Evolutionary conservation across 331 rosid species (phyloP).

Genomic region (Phaseolus coccineus): DNA sequence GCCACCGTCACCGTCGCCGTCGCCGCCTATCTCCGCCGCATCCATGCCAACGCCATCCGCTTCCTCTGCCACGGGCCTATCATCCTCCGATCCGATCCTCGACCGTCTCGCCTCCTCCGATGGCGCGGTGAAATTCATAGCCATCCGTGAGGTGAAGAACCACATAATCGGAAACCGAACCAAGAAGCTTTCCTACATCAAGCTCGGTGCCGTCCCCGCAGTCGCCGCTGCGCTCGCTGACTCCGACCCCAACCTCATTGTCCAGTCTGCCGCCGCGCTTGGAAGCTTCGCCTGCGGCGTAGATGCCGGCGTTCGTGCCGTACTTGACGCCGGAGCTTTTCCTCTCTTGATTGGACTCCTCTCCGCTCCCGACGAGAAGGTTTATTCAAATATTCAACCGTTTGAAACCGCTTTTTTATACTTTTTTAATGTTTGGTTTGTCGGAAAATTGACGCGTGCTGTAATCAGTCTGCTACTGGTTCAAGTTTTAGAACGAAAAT

Average conservation of each 20-base stretch:
- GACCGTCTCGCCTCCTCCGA: constrained; percentile 67
- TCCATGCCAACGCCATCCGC: constrained; percentile 56
- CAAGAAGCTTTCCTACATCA: constrained; percentile 78
- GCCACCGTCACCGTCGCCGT: constrained; percentile 36
- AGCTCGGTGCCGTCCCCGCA: constrained; percentile 78
- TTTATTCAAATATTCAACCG: constrained; percentile 35
- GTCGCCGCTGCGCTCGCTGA: constrained; percentile 64
- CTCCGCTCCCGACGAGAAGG: constrained; percentile 71
- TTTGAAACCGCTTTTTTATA: background rate
- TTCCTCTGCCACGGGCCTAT: constrained; percentile 36
- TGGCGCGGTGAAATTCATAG: constrained; percentile 68
- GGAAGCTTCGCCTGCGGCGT: constrained; percentile 91
- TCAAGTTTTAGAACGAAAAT: background rate
- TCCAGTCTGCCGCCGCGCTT: constrained; percentile 82
- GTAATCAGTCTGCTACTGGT: background rate
- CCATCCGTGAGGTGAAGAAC: constrained; percentile 88
- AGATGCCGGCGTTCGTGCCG: constrained; percentile 77
- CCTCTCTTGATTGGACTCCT: constrained; percentile 65
- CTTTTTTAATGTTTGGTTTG: background rate
- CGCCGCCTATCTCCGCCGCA: constrained; percentile 23
- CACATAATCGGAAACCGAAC: constrained; percentile 93
- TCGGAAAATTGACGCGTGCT: constrained; percentile 17
- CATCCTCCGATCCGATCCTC: constrained; percentile 61
- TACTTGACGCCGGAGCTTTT: constrained; percentile 74
- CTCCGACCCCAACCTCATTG: constrained; percentile 61